Evolutionary conservation across 192 early-diverging fungal genomes (phyloP).

Genomic region (Umbelopsis sp.): DNA sequence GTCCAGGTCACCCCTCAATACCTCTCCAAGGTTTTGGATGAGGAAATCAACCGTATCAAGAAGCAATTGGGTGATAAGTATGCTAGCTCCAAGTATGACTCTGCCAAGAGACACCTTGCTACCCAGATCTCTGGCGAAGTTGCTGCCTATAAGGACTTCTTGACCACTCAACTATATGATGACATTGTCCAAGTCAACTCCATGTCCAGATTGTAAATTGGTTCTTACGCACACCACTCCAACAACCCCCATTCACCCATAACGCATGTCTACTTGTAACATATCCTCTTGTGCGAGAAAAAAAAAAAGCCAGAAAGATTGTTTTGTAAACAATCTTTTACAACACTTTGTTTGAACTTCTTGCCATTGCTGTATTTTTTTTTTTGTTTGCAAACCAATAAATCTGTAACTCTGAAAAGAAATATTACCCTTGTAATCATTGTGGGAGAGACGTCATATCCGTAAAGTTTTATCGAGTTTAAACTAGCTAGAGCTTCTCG

Average conservation of each 20-base stretch:
- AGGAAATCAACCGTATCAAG: slow-evolving; percentile 77
- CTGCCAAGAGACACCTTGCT: slow-evolving; percentile 70
- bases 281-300: neutral
- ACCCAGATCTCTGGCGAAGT: slow-evolving; percentile 78
- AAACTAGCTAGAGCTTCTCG: too few relatives aligned
- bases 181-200: slow-evolving; percentile 62
- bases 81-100: slow-evolving; percentile 62
- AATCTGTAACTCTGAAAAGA: too few relatives aligned
- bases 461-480: too few relatives aligned
- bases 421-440: too few relatives aligned
- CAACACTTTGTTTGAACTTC: too few relatives aligned
- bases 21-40: slow-evolving; percentile 79
- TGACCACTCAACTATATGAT: slow-evolving; percentile 93
- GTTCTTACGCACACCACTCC: neutral
- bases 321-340: too few relatives aligned
- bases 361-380: too few relatives aligned
- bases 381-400: too few relatives aligned
- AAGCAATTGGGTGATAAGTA: slow-evolving; percentile 68
- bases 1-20: slow-evolving; percentile 78
- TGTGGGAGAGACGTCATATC: too few relatives aligned
- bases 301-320: too few relatives aligned
- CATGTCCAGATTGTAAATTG: slow-evolving; percentile 38
- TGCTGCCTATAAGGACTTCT: slow-evolving; percentile 85
- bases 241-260: neutral
- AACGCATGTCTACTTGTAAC: neutral